Evolutionary conservation across 352 stramenopile species (phyloP).

Genomic region (Blastocystis sp.): DNA sequence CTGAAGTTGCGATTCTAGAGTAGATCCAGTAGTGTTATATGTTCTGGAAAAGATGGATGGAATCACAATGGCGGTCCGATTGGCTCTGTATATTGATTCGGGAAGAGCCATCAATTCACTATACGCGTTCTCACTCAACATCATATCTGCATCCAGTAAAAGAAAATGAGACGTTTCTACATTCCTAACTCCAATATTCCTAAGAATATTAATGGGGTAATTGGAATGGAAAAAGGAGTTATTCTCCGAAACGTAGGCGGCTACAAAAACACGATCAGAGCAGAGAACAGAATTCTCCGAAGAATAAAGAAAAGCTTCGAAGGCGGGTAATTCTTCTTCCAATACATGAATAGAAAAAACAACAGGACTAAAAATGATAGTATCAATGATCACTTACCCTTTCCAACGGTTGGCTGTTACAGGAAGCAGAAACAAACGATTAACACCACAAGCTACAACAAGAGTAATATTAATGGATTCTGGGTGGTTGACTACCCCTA

Average conservation of each 20-base stretch:
- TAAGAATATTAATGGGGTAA: conserved; percentile 63
- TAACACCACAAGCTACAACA: background rate
- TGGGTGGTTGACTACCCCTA: background rate
- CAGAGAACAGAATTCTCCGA: background rate
- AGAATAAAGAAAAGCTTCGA: background rate
- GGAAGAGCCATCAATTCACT: background rate
- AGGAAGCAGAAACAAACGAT: conserved; percentile 33
- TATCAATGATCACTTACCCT: background rate
- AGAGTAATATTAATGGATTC: conserved; percentile 7
- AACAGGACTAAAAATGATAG: background rate
- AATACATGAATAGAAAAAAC: conserved; percentile 5
- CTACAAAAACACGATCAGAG: background rate
- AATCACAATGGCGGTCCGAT: background rate
- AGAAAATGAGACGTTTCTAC: conserved; percentile 31
- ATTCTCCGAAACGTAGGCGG: background rate
- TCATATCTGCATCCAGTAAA: conserved; percentile 47
- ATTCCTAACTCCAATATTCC: conserved; percentile 49
- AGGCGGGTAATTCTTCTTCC: background rate
- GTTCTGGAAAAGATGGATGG: conserved; percentile 7
- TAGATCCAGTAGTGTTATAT: background rate
- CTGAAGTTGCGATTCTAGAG: conserved; percentile 3
- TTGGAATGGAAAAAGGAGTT: conserved; percentile 31
- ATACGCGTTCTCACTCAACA: background rate
- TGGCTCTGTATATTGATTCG: background rate
- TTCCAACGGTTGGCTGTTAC: background rate